A percentile compares a stretch with the other conserved stretches of the same genome.
Conservation (phyloP, 2,329 filamentous ascomycete species). For the Colletotrichum tropicale region DNA sequence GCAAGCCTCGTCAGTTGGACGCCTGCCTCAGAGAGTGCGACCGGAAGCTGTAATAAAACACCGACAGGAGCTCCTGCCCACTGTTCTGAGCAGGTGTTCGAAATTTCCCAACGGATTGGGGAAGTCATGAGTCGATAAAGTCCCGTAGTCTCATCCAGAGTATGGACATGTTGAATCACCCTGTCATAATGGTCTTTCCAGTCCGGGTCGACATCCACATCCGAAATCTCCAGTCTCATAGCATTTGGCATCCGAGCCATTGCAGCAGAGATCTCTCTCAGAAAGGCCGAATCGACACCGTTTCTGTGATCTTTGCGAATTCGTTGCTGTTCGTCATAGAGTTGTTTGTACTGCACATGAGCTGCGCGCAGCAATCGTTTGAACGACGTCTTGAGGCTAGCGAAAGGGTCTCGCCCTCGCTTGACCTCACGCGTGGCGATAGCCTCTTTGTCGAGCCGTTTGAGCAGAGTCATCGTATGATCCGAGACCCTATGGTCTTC, state of each 20-base stretch:
- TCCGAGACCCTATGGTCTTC: neutral
- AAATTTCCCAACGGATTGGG: neutral
- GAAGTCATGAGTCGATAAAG: neutral
- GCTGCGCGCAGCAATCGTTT: neutral
- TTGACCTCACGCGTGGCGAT: neutral
- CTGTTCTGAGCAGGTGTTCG: neutral
- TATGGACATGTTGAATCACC: neutral
- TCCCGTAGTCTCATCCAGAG: neutral
- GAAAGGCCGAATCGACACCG: neutral
- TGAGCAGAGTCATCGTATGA: neutral
- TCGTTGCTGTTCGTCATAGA: neutral
- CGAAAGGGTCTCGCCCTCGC: neutral
- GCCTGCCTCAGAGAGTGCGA: neutral
- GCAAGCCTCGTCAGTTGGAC: neutral
- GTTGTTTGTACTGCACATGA: neutral
- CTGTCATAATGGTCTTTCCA: neutral
- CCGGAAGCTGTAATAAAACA: neutral
- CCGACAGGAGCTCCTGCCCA: neutral
- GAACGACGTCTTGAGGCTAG: neutral
- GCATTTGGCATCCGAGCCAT: neutral
- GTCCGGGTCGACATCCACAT: neutral
- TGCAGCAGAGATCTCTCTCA: neutral
- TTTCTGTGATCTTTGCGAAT: neutral
- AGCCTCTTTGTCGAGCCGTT: neutral
- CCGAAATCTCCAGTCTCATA: neutral